Conservation (phyloP, 2,329 filamentous ascomycete species). For the Ceratocystis colombiana region DNA sequence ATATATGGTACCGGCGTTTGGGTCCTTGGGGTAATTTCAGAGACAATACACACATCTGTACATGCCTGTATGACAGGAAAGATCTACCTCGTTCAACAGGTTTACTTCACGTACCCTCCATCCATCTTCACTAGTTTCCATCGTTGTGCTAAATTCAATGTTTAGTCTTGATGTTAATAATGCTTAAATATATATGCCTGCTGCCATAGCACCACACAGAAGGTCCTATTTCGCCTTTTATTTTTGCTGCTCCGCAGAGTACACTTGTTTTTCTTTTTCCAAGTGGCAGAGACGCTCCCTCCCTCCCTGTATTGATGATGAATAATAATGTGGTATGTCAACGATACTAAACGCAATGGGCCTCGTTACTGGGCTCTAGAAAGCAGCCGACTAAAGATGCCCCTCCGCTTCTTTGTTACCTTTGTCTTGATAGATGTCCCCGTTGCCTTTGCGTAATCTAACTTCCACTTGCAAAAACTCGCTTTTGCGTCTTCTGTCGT, state of each 20-base stretch:
- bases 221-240: background rate
- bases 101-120: background rate
- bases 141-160: background rate
- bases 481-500: slow-evolving; percentile 22
- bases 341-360: background rate
- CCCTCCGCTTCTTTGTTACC: slow-evolving; percentile 17
- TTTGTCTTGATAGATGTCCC: slow-evolving; percentile 23
- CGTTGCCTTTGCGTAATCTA: slow-evolving; percentile 16
- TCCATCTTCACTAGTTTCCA: background rate
- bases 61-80: background rate
- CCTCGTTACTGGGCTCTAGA: slow-evolving; percentile 16
- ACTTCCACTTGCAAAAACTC: slow-evolving; percentile 22
- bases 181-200: background rate
- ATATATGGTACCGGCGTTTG: slow-evolving; percentile 12
- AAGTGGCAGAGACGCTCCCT: background rate
- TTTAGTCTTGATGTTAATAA: background rate
- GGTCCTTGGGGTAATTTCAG: background rate
- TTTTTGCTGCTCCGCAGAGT: background rate
- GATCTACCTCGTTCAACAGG: background rate
- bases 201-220: background rate
- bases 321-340: background rate
- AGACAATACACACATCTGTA: background rate
- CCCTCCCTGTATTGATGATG: background rate
- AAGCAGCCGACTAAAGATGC: slow-evolving; percentile 22
- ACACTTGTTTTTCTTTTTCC: background rate